Evolutionary conservation across 2,329 filamentous ascomycete genomes (phyloP).

Genomic region (Neonectria faginata): DNA sequence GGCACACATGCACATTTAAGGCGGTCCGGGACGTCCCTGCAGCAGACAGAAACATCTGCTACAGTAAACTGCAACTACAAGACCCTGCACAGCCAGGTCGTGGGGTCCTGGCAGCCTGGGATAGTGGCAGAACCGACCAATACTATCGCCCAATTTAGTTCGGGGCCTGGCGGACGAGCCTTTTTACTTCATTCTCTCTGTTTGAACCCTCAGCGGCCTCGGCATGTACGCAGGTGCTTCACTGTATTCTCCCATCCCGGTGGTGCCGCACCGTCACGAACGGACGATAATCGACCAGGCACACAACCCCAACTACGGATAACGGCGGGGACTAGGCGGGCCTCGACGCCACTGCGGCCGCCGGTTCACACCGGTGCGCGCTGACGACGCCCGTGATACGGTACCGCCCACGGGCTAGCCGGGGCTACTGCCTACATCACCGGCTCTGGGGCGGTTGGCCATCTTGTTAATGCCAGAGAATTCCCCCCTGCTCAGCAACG

Average conservation of each 20-base stretch:
- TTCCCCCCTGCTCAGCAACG: not conserved
- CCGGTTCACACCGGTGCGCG: conserved; percentile 11
- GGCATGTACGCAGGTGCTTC: not conserved
- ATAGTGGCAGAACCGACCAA: not conserved
- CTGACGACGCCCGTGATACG: not conserved
- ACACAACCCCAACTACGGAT: conserved; percentile 3
- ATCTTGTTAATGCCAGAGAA: not conserved
- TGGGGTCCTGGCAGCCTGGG: not conserved
- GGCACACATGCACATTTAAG: not conserved
- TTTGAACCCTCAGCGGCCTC: not conserved
- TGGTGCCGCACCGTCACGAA: conserved; percentile 2
- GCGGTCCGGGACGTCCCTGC: not conserved
- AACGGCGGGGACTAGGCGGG: conserved; percentile 1
- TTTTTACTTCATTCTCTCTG: not conserved
- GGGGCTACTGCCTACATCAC: not conserved
- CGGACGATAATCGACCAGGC: not conserved
- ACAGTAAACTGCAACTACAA: not conserved
- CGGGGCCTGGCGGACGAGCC: not conserved
- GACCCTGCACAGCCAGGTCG: conserved; percentile 3
- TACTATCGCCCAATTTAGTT: not conserved
- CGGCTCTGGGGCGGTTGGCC: too few relatives aligned
- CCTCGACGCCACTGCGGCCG: conserved; percentile 1
- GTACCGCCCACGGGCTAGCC: not conserved
- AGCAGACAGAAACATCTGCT: not conserved
- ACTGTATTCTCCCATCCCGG: too few relatives aligned